A percentile compares a stretch with the other conserved stretches of the same genome.
phyloP scores from a whole-genome alignment of 1,139 yeast species.

The Neolecta irregularis region DNA sequence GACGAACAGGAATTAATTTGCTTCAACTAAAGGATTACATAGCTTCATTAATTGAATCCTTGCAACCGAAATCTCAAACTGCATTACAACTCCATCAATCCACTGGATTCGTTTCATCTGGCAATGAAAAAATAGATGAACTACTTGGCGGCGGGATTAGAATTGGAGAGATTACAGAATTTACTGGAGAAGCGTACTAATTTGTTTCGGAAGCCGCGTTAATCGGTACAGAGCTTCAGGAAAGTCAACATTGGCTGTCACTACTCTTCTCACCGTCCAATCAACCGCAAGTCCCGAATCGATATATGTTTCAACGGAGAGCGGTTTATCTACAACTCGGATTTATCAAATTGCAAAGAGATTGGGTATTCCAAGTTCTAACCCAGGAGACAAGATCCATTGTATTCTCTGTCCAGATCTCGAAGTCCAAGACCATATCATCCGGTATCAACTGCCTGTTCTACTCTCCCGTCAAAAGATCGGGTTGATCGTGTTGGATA shows the following conservation, averaged over 20 bases:
- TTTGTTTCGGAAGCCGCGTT: not conserved
- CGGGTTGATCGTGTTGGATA: constrained; percentile 53
- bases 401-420: constrained; percentile 53
- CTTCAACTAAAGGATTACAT: not conserved
- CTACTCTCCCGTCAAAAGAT: constrained; percentile 29
- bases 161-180: constrained; percentile 53
- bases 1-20: constrained; percentile 1
- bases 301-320: constrained; percentile 64
- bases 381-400: constrained; percentile 36
- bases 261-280: constrained; percentile 45
- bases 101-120: constrained; percentile 35
- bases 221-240: constrained; percentile 44
- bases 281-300: constrained; percentile 31
- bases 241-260: constrained; percentile 62
- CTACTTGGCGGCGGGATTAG: constrained; percentile 43
- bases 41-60: not conserved
- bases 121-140: constrained; percentile 41
- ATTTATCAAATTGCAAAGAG: constrained; percentile 27
- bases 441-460: constrained; percentile 57
- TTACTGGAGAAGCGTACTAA: constrained; percentile 56
- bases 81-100: constrained; percentile 1
- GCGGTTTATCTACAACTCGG: constrained; percentile 50
- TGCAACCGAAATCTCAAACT: not conserved
- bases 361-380: constrained; percentile 17
- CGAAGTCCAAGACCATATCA: constrained; percentile 58